A percentile compares a stretch with the other conserved stretches of the same genome.
Evolutionary conservation across 352 stramenopile genomes (phyloP).

Genomic region (Phytophthora nicotianae): DNA sequence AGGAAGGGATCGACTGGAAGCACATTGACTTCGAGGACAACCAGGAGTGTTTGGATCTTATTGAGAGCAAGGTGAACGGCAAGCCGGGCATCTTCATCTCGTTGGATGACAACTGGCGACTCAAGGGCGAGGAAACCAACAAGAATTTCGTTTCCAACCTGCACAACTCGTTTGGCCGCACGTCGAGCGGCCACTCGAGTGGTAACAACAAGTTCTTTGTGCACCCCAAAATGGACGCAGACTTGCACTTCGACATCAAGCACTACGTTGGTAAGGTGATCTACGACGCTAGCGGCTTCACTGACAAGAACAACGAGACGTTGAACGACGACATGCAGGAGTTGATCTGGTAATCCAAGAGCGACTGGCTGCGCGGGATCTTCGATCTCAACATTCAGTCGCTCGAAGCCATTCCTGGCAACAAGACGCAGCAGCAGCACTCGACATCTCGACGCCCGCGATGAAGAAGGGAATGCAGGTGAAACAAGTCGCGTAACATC

Average conservation of each 20-base stretch:
- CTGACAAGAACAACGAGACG: slow-evolving; percentile 99
- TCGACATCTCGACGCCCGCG: slow-evolving; percentile 70
- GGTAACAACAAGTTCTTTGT: slow-evolving; percentile 90
- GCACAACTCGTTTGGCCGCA: slow-evolving; percentile 80
- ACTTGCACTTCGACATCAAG: slow-evolving; percentile 88
- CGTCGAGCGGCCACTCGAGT: slow-evolving; percentile 51
- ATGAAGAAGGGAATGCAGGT: slow-evolving; percentile 47
- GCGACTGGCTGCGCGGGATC: slow-evolving; percentile 83
- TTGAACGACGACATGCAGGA: slow-evolving; percentile 95
- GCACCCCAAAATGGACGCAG: slow-evolving; percentile 90
- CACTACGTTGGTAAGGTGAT: slow-evolving; percentile 95
- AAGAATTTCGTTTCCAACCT: slow-evolving; percentile 91
- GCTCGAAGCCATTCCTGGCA: slow-evolving; percentile 82
- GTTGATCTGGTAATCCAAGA: slow-evolving; percentile 86
- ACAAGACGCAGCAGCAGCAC: slow-evolving; percentile 73
- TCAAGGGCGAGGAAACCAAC: slow-evolving; percentile 93
- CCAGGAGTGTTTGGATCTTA: slow-evolving; percentile 92
- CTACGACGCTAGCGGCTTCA: slow-evolving; percentile 97
- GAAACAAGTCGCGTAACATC: slow-evolving; percentile 82
- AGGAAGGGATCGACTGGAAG: slow-evolving; percentile 94
- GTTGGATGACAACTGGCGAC: slow-evolving; percentile 95
- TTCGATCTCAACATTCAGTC: slow-evolving; percentile 89
- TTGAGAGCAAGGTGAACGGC: slow-evolving; percentile 91
- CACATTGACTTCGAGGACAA: slow-evolving; percentile 95
- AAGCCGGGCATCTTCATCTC: slow-evolving; percentile 94